Evolutionary conservation across 2,329 filamentous ascomycete genomes (phyloP), one percentile per base, ranked within the genome.

Genomic region (Pleoardoris graminearum): DNA sequence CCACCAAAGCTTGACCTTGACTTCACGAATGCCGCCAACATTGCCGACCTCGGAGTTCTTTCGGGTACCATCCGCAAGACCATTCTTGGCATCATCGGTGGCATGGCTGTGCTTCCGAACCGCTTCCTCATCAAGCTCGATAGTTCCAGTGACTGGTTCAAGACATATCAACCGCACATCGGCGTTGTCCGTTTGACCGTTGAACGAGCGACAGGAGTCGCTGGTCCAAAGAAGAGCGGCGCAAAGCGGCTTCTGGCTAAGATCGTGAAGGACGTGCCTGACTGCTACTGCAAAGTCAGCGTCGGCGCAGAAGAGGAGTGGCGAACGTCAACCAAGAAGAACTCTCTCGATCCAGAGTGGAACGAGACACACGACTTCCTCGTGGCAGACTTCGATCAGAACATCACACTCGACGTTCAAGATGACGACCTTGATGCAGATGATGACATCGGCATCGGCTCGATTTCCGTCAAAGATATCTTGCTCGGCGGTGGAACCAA

Each of bases 301-400:
- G 61, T 80, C 16, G 77, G 77, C 27, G 76, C 76, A 2, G 77
- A 76, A 57, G 65, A 66, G 4, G 66, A 71, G 32, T 80, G 77
- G 77, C 72, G 73, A 36, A 79, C 78, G 0, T 66, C 69, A 2
- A 71, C 69, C 3, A 72, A 76, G 54, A 74, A 78, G 55, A 76
- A 79, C 57, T 64, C 72, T 27, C 66, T 66, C 27, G 67, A 77
- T 29, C 78, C 78, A 0, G 69, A 67, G 21, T 80, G 78, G 78
- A 75, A 79, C 58, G 77, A 80, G 62, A 77, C 76, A 1, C 72
- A 76, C 54, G 77, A 80, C 58, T 80, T 80, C 61, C 65, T 80
- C 1, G 71, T 80, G 1, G 61, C 69, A 7, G 78, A 80, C 55
- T 70, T 71, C 54, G 77, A 80, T 36, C 78, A 80, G 53, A 47